phyloP scores from a whole-genome alignment of 257 asterid genomes.

The Solanum bulbocastanum region DNA sequence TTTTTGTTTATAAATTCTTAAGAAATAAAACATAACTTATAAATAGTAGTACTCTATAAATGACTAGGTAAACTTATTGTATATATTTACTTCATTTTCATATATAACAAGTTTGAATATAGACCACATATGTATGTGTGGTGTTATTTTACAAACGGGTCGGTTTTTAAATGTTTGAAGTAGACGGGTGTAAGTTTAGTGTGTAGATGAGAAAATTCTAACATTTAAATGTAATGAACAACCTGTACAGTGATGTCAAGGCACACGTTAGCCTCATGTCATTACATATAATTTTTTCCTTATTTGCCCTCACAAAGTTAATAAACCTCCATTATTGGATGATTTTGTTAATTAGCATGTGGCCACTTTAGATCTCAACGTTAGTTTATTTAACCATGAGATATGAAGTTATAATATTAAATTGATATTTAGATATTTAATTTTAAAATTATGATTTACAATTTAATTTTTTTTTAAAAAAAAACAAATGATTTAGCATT shows the following conservation, averaged over 20 bases:
- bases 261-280: constrained; percentile 13
- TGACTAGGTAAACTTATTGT: neutral
- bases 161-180: neutral
- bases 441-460: neutral
- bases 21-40: neutral
- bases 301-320: neutral
- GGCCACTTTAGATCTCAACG: neutral
- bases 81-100: neutral
- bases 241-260: constrained; percentile 14
- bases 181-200: neutral
- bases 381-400: neutral
- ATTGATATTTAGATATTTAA: neutral
- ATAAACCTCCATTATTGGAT: neutral
- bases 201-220: neutral
- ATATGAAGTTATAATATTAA: too few relatives aligned
- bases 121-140: neutral
- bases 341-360: neutral
- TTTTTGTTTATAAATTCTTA: neutral
- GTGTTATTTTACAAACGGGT: neutral
- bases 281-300: neutral
- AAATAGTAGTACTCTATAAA: neutral
- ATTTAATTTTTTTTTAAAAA: too few relatives aligned
- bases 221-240: neutral
- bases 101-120: neutral
- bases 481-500: neutral